These are phyloP conservation scores for Candolleomyces aberdarensis DNA, from an alignment of 768 basidiomycete genomes.

Conservation along the genomic window DNA sequence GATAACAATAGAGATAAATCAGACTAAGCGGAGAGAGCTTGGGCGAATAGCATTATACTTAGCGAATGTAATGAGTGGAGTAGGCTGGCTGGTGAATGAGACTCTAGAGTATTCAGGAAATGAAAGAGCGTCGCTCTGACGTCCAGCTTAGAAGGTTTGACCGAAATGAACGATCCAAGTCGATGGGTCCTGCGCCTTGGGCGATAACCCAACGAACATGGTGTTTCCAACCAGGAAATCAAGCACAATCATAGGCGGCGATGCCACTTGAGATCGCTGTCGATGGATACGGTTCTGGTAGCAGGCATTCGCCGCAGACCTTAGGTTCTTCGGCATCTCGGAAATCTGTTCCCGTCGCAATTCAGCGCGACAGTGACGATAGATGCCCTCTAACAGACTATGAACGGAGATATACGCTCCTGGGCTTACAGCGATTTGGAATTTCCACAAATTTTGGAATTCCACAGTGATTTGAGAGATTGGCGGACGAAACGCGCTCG, in stretches of 20 bases:
- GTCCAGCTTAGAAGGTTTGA: neutral
- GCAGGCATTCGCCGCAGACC: neutral
- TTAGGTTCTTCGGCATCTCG: neutral
- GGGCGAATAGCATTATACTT: too few species aligned
- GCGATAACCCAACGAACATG: neutral
- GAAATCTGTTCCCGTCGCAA: conserved; percentile 2
- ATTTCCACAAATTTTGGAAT: conserved; percentile 3
- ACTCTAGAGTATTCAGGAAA: neutral
- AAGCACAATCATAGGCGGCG: neutral
- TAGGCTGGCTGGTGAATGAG: neutral
- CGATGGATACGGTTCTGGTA: neutral
- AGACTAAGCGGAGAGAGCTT: too few species aligned
- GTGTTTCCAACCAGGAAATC: conserved; percentile 3
- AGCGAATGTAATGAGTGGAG: too few species aligned
- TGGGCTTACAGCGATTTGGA: neutral
- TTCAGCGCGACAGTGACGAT: neutral
- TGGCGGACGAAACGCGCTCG: conserved; percentile 3
- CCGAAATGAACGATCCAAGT: conserved; percentile 4
- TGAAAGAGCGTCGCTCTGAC: neutral
- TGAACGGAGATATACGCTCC: neutral
- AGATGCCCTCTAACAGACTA: neutral
- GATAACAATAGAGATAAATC: too few species aligned
- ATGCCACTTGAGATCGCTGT: neutral
- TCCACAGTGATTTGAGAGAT: neutral
- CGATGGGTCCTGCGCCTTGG: conserved; percentile 1